Evolutionary conservation across 495 filamentous ascomycete genomes (phyloP), one percentile per base, ranked within the genome.

Genomic region (Talaromyces adpressus): DNA sequence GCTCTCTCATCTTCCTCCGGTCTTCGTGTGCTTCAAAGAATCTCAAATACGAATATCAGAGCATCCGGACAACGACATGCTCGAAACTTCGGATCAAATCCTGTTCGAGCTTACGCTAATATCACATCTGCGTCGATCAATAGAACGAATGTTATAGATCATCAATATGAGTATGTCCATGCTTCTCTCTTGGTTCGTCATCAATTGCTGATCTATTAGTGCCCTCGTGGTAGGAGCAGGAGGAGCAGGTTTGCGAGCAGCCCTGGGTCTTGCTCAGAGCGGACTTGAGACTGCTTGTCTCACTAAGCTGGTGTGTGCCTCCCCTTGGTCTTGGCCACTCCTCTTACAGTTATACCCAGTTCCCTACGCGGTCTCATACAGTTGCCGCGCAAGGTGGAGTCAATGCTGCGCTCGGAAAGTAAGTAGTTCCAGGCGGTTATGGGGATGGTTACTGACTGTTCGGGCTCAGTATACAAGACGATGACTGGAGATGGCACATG

Each of bases 401-500:
- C 81, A 97, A 97, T 78, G 93, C 93, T 66, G 93, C 93, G 49
- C 85, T 98, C 67, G 93, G 93, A 76, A 98, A 98, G 79, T 83
- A 77, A 45, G 80, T 76, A 63, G n/a, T 27, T 27, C 25, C 25
- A 27, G n/a, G n/a, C 34, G 11, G 34, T 1, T 1, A 0, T 6
- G 9, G 11, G 2, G 9, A 32, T 12, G 1, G 1, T 11, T 11
- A 36, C 36, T 41, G 14, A 41, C 36, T 41, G 14, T n/a, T 12
- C 1, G 30, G 9, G 11, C 12, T 4, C 65, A 86, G 83, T 74
- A 90, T 91, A 86, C 87, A 89, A 75, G 77, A 85, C 72, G 93
- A 98, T 75, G 93, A 98, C 81, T 98, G 93, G 93, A 87, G 93
- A 77, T 97, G 93, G 93, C 93, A 98, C 81, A 97, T 97, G 93